phyloP scores from a whole-genome alignment of 139 green algal genomes.

The Axilococcus clingmanii region DNA sequence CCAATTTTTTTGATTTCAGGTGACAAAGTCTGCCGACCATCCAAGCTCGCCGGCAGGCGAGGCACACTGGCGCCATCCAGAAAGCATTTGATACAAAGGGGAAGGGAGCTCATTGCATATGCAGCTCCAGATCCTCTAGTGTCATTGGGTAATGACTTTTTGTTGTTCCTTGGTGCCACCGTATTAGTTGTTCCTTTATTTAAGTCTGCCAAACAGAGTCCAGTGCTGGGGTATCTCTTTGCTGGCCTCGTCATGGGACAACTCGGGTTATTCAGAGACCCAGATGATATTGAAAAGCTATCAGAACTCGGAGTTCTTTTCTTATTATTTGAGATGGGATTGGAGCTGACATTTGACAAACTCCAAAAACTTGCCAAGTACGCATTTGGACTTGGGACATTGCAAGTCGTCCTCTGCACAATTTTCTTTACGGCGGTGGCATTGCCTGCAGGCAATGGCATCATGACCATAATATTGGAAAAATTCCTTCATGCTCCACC shows the following conservation, averaged over 20 bases:
- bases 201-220: conserved; percentile 74
- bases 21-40: too few species aligned
- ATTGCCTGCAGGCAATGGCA: conserved; percentile 59
- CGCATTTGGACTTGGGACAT: conserved; percentile 82
- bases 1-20: too few species aligned
- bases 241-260: conserved; percentile 78
- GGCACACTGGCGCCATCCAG: too few species aligned
- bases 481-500: conserved; percentile 36
- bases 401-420: conserved; percentile 68
- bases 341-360: conserved; percentile 84
- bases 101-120: too few species aligned
- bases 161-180: conserved; percentile 81
- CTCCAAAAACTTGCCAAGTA: conserved; percentile 87
- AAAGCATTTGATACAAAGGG: too few species aligned
- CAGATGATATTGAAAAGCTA: conserved; percentile 80
- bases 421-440: conserved; percentile 63
- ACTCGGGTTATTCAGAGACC: conserved; percentile 77
- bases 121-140: conserved; percentile 23
- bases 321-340: conserved; percentile 95
- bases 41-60: too few species aligned
- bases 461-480: conserved; percentile 79
- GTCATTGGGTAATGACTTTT: conserved; percentile 65
- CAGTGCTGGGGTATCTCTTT: conserved; percentile 87
- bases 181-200: conserved; percentile 87
- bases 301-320: conserved; percentile 93